Conservation (phyloP, 2,329 filamentous ascomycete species). For the Zymoseptoria passerinii region DNA sequence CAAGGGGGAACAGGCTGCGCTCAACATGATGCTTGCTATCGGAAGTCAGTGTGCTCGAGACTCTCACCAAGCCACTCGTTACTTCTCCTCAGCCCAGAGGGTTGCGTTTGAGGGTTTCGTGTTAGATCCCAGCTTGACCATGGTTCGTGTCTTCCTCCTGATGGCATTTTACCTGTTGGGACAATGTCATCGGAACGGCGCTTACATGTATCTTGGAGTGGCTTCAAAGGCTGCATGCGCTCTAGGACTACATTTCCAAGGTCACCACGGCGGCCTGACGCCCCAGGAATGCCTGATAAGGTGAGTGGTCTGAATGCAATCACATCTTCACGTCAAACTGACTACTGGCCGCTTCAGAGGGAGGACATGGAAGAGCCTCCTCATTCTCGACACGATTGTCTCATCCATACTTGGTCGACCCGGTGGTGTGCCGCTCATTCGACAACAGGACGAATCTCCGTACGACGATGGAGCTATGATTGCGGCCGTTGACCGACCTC, state of each 20-base stretch:
- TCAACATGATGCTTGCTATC: constrained; percentile 43
- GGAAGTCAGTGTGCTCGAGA: constrained; percentile 40
- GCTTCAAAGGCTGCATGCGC: constrained; percentile 51
- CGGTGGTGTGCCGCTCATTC: constrained; percentile 20
- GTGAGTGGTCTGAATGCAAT: not conserved
- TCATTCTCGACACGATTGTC: constrained; percentile 41
- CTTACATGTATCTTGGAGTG: constrained; percentile 56
- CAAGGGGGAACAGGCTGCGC: constrained; percentile 28
- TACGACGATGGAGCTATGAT: constrained; percentile 12
- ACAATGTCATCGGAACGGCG: constrained; percentile 50
- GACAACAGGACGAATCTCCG: constrained; percentile 11
- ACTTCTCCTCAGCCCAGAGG: constrained; percentile 43
- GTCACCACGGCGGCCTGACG: constrained; percentile 14
- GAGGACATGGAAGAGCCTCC: constrained; percentile 41
- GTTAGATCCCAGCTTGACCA: constrained; percentile 46
- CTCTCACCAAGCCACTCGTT: constrained; percentile 26
- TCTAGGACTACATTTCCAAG: constrained; percentile 44
- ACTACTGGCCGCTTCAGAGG: constrained; percentile 25
- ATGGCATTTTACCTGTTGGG: constrained; percentile 54
- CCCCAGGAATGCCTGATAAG: constrained; percentile 8
- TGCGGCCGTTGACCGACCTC: constrained; percentile 5
- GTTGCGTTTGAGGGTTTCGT: constrained; percentile 45
- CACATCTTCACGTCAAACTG: not conserved
- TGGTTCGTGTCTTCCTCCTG: constrained; percentile 46
- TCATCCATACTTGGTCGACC: constrained; percentile 44